Evolutionary conservation across 768 basidiomycete species (phyloP).

Genomic region (Trametes gibbosa): DNA sequence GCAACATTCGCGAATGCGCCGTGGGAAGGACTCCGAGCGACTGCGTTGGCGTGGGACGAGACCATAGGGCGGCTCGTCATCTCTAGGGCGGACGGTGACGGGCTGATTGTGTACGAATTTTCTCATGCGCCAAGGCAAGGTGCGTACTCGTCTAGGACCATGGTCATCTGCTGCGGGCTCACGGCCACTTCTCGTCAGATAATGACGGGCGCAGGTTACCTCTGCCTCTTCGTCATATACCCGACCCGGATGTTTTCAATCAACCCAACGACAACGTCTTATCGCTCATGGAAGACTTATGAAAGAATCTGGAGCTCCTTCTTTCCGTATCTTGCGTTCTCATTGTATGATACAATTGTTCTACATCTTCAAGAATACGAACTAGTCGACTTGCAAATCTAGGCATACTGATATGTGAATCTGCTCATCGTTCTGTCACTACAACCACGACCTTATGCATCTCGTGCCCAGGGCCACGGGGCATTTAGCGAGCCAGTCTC

Average conservation of each 20-base stretch:
- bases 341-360: background rate
- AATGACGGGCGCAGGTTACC: background rate
- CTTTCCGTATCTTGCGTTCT: background rate
- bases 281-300: background rate
- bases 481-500: slow-evolving; percentile 27
- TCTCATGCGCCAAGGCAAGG: slow-evolving; percentile 36
- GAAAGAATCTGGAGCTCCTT: too few relatives aligned
- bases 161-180: too few relatives aligned
- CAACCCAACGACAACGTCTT: background rate
- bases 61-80: slow-evolving; percentile 57
- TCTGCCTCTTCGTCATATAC: background rate
- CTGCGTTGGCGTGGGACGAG: slow-evolving; percentile 66
- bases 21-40: slow-evolving; percentile 29
- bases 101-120: slow-evolving; percentile 50
- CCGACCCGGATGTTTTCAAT: background rate
- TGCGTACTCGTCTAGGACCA: slow-evolving; percentile 14
- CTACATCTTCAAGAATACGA: too few relatives aligned
- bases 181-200: background rate
- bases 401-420: background rate
- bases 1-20: background rate
- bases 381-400: too few relatives aligned
- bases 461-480: slow-evolving; percentile 32
- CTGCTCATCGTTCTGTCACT: background rate
- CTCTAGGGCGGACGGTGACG: slow-evolving; percentile 38
- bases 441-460: slow-evolving; percentile 1